Percentiles rank a stretch among this genome's conserved stretches.
Conservation (phyloP, 2,329 filamentous ascomycete genomes). For the Arthrobotrys pseudoclavata region DNA sequence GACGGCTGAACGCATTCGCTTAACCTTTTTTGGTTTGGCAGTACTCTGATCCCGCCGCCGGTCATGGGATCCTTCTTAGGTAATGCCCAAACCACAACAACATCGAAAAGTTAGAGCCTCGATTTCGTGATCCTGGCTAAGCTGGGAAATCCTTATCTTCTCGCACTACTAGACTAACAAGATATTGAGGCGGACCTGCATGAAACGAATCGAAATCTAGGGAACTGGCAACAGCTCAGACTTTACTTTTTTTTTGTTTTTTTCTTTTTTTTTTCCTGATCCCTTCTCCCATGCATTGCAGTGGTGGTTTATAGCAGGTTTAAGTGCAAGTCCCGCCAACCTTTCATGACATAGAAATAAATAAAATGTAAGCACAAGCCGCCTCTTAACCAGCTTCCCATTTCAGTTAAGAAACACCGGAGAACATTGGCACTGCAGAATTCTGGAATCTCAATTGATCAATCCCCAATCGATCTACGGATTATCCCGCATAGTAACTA, state of each 20-base stretch:
- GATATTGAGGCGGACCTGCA: constrained; percentile 22
- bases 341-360: not conserved
- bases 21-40: constrained; percentile 9
- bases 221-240: not conserved
- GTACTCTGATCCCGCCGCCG: constrained; percentile 13
- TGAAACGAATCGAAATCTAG: constrained; percentile 6
- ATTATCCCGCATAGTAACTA: not conserved
- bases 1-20: constrained; percentile 27
- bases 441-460: constrained; percentile 5
- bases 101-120: constrained; percentile 31
- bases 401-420: not conserved
- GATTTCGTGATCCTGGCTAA: constrained; percentile 1
- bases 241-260: not conserved
- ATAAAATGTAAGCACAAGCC: constrained; percentile 22
- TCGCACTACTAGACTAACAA: not conserved
- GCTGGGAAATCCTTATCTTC: not conserved
- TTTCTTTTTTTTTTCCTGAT: not conserved
- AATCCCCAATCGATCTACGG: not conserved
- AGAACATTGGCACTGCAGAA: not conserved
- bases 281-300: not conserved
- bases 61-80: constrained; percentile 31
- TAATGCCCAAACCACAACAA: constrained; percentile 23
- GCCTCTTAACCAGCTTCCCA: constrained; percentile 16
- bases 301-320: not conserved
- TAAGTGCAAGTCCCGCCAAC: not conserved